Percentiles rank a stretch among this genome's conserved stretches.
phyloP scores from a whole-genome alignment of 1,284 basidiomycete genomes.

The Cutaneotrichosporon cutaneum region DNA sequence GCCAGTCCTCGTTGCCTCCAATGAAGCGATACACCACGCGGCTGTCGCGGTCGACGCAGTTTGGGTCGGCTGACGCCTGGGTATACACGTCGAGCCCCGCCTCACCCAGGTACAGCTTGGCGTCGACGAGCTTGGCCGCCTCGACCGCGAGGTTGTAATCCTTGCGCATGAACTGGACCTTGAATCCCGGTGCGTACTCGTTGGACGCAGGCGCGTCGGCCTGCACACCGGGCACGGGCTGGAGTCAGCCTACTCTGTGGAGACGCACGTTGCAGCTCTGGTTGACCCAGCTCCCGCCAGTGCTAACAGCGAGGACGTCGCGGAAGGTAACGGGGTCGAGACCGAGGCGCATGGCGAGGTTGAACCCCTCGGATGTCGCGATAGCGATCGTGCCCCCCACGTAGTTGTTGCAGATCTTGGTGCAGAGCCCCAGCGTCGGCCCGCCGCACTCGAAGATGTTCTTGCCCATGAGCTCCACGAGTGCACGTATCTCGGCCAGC shows the following conservation, averaged over 20 bases:
- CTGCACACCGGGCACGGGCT: slow-evolving; percentile 14
- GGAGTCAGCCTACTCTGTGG: background rate
- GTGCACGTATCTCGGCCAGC: background rate
- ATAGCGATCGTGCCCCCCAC: slow-evolving; percentile 19
- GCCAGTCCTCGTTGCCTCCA: slow-evolving; percentile 11
- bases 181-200: slow-evolving; percentile 10
- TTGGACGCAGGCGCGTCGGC: slow-evolving; percentile 5
- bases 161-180: slow-evolving; percentile 16
- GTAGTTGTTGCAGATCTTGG: slow-evolving; percentile 21
- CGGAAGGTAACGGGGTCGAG: slow-evolving; percentile 14
- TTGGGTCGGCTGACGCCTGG: background rate
- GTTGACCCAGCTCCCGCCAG: slow-evolving; percentile 16
- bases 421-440: slow-evolving; percentile 13
- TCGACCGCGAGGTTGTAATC: slow-evolving; percentile 14
- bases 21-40: slow-evolving; percentile 14
- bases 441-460: slow-evolving; percentile 18
- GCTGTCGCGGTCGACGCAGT: slow-evolving; percentile 13
- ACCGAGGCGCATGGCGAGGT: slow-evolving; percentile 18
- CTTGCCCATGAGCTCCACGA: slow-evolving; percentile 13
- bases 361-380: slow-evolving; percentile 18
- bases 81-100: slow-evolving; percentile 13
- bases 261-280: slow-evolving; percentile 5
- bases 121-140: background rate
- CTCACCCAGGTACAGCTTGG: slow-evolving; percentile 6
- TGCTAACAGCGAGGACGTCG: background rate